Conservation (phyloP, 2,329 filamentous ascomycete species). For the Sporothrix variecibatus region DNA sequence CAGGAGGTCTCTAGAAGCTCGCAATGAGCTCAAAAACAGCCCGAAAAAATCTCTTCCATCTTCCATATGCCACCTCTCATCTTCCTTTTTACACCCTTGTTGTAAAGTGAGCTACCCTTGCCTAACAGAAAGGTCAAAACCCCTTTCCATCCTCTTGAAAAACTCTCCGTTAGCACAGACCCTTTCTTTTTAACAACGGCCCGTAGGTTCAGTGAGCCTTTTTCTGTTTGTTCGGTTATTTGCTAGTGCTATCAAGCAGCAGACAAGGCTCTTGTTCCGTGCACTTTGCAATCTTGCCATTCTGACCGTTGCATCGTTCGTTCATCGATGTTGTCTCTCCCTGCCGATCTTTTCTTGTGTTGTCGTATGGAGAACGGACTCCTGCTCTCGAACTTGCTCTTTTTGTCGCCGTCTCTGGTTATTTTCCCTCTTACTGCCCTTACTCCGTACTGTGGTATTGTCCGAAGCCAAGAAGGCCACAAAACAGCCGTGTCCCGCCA, state of each 20-base stretch:
- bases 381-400: neutral
- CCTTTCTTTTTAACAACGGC: neutral
- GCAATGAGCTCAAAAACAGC: neutral
- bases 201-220: neutral
- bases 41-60: neutral
- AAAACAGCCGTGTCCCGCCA: slow-evolving; percentile 2
- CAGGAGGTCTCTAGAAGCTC: no score
- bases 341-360: neutral
- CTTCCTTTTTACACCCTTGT: neutral
- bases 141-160: neutral
- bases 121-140: neutral
- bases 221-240: neutral
- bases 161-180: neutral
- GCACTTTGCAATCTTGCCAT: neutral
- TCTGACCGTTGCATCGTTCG: neutral
- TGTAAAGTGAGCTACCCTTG: neutral
- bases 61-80: neutral
- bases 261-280: neutral
- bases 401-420: neutral
- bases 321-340: neutral
- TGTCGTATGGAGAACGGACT: neutral
- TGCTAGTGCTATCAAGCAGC: neutral
- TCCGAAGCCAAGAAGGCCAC: neutral
- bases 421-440: no score
- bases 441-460: neutral